A percentile compares a stretch with the other conserved stretches of the same genome.
These are phyloP conservation scores for Solanum sitiens DNA, from an alignment of 257 asterid genomes.

Conservation along the genomic window DNA sequence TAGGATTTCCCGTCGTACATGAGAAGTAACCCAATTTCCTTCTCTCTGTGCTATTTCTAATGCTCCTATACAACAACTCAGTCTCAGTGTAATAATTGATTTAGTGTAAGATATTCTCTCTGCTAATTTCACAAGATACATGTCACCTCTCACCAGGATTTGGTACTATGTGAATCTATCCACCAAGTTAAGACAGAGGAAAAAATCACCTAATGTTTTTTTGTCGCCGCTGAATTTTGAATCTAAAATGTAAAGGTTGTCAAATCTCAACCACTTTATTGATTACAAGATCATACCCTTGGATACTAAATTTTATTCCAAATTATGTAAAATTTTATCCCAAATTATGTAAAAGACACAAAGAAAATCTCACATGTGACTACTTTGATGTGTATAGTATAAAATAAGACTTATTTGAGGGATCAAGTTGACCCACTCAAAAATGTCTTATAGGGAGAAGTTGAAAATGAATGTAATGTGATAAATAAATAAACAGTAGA, in stretches of 20 bases:
- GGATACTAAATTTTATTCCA: not conserved
- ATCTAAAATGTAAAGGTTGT: not conserved
- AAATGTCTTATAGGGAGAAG: not conserved
- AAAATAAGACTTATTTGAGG: not conserved
- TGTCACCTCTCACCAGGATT: too few relatives aligned
- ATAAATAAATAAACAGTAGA: not conserved
- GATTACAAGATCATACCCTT: too few relatives aligned
- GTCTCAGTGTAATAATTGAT: not conserved
- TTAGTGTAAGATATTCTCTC: not conserved
- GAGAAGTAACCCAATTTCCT: constrained; percentile 72
- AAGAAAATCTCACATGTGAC: not conserved
- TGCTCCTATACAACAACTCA: constrained; percentile 30
- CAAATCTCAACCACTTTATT: too few relatives aligned
- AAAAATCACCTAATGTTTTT: not conserved
- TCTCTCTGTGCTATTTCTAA: constrained; percentile 58
- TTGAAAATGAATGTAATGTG: not conserved
- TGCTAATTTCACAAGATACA: fast-evolving
- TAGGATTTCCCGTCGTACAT: constrained; percentile 70
- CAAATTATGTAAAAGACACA: not conserved
- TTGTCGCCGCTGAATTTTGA: too few relatives aligned
- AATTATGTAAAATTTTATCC: not conserved
- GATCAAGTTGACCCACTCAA: not conserved
- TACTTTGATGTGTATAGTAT: not conserved
- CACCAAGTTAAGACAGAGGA: fast-evolving
- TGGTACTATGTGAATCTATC: fast-evolving